Base-by-base conservation (phyloP, 371 early-diverging fungal species). In the Sporodiniella umbellata region DNA sequence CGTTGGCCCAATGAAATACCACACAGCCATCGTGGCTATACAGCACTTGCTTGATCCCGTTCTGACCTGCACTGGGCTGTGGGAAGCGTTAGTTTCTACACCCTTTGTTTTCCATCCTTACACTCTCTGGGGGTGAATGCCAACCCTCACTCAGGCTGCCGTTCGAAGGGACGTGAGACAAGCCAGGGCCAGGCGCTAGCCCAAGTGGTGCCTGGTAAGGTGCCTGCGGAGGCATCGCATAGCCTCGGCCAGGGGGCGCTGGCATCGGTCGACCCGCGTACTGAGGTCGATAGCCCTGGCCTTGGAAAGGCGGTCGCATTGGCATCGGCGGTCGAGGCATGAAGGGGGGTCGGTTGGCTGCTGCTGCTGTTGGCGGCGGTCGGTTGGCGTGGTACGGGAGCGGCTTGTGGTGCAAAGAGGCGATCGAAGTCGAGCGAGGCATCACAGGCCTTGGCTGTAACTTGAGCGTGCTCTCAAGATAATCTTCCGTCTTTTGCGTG, bases 1-100 rank as follows among this genome's bases (percentile, higher is more conserved):
- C 51, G 21, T 69, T 64, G 18, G 69, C 64, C 75, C 75, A 75
- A 44, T 70, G 72, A 35, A 75, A 75, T 14, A 72, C 75, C 42
- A 66, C 64, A 38, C 75, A 75, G 23, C 60, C 58, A 14, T 51
- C 58, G 23, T 58, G 62, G 7, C 58, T 70, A 35, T 56, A 73
- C 14, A 73, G 45, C 0, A 73, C 45, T 39, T 65, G 60, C 21
- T 60, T 48, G 15, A 68, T 50, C 14, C 57, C 63, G 40, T 66
- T 66, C 14, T 55, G 53, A 42, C 40, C 42, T 2, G 31, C 24
- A 21, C 45, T 48, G 8, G 56, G 56, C 58, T 57, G 33, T 22
- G 33, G 35, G 35, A n/a, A 33, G 35, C 4, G 35, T n/a, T n/a
- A 35, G n/a, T n/a, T n/a, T 2, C 19, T 15, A 11, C 25, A 11